Base-by-base conservation (phyloP, 192 early-diverging fungal species). In the Ramicandelaber brevisporus region DNA sequence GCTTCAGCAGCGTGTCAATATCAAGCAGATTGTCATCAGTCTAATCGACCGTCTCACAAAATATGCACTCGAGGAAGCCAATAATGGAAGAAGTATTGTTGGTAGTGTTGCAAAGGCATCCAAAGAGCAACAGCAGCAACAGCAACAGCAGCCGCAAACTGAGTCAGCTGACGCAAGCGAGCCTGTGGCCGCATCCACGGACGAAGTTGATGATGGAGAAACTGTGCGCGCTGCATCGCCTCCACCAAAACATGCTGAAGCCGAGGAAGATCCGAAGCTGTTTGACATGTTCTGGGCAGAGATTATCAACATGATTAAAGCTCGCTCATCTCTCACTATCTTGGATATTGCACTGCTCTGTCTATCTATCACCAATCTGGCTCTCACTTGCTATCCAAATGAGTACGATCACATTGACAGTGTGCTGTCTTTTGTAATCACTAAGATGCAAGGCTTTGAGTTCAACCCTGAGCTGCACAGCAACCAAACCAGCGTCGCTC, bases 21-120 rank as follows among this genome's bases (percentile, higher is more conserved):
- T 96, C 16, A 99, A 96, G 40, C 72, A 74, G 33, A 95, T 93
- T 38, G 82, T 99, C 15, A 88, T 99, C 40, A 71, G 76, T 7
- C 53, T 99, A 15, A 73, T 99, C 31, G 87, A 99, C 41, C 71
- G 95, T 7, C 67, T 99, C 21, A 70, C 89, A 6, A 72, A 69
- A 2, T 95, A 83, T 55, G 93, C 87, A n/a, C n/a, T n/a, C n/a
- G n/a, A n/a, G n/a, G n/a, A n/a, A n/a, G n/a, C n/a, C n/a, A n/a
- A n/a, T n/a, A n/a, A n/a, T n/a, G n/a, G n/a, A n/a, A n/a, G n/a
- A n/a, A n/a, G n/a, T n/a, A n/a, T n/a, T n/a, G n/a, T n/a, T n/a
- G n/a, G n/a, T n/a, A n/a, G n/a, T n/a, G n/a, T n/a, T n/a, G n/a
- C n/a, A n/a, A n/a, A n/a, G n/a, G n/a, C n/a, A n/a, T n/a, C n/a